phyloP scores from a whole-genome alignment of 208 protist genomes.

The Sergeia podlipaevii region DNA sequence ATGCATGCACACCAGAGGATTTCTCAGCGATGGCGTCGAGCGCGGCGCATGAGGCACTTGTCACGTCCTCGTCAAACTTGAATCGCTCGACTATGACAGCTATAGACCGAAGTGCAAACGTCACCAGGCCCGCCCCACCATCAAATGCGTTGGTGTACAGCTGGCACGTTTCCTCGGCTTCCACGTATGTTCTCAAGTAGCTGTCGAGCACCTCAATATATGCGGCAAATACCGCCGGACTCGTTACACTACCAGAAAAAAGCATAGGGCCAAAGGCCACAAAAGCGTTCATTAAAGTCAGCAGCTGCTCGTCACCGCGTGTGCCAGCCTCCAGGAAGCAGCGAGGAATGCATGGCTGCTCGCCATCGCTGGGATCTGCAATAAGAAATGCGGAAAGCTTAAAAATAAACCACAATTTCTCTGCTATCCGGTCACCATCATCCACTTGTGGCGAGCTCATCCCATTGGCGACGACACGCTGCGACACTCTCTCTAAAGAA shows the following conservation, averaged over 20 bases:
- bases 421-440: conserved; percentile 9
- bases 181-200: conserved; percentile 62
- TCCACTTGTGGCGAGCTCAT: no score
- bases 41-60: conserved; percentile 34
- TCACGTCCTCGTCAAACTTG: conserved; percentile 55
- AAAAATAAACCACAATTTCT: conserved; percentile 62
- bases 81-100: conserved; percentile 20
- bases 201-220: conserved; percentile 40
- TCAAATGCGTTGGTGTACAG: conserved; percentile 31
- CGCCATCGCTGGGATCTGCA: conserved; percentile 58
- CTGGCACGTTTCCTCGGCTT: conserved; percentile 15
- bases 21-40: conserved; percentile 53
- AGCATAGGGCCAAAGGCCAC: conserved; percentile 23
- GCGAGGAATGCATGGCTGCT: conserved; percentile 63
- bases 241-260: conserved; percentile 9
- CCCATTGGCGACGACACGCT: background rate
- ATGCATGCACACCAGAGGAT: conserved; percentile 18
- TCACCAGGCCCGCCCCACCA: conserved; percentile 27
- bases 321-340: conserved; percentile 42
- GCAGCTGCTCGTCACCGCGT: conserved; percentile 11
- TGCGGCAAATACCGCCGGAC: conserved; percentile 56
- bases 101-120: conserved; percentile 33
- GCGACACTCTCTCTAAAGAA: conserved; percentile 1
- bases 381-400: conserved; percentile 56
- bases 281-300: conserved; percentile 23